Evolutionary conservation across 805 yeast species (phyloP).

Genomic region (Tetrapisispora nanseiensis): DNA sequence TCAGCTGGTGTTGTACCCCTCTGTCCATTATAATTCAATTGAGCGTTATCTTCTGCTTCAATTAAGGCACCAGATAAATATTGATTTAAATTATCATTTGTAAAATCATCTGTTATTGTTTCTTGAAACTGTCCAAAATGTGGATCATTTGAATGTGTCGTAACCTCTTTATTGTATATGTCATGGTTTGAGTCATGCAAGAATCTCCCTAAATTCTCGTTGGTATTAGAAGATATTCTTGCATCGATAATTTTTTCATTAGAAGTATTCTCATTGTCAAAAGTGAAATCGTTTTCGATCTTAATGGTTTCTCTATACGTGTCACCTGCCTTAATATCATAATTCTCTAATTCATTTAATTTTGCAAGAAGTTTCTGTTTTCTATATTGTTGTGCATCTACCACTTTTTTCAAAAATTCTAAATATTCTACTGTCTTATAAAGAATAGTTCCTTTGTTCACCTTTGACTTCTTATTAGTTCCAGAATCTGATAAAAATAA

Average conservation of each 20-base stretch:
- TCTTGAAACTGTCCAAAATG: background rate
- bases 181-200: background rate
- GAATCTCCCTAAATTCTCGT: background rate
- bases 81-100: constrained; percentile 22
- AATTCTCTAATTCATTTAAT: constrained; percentile 28
- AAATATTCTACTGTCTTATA: constrained; percentile 75
- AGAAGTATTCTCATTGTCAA: background rate
- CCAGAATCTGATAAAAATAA: constrained; percentile 37
- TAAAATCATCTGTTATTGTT: background rate
- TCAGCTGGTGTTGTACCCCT: constrained; percentile 17
- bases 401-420: constrained; percentile 50
- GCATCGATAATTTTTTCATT: constrained; percentile 22
- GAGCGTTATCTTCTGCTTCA: constrained; percentile 28
- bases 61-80: constrained; percentile 24
- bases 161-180: background rate
- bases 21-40: constrained; percentile 19
- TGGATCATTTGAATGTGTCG: background rate
- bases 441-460: constrained; percentile 73
- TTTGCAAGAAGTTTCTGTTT: constrained; percentile 33
- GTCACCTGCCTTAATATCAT: background rate
- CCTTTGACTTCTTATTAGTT: constrained; percentile 50
- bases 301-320: background rate
- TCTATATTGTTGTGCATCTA: constrained; percentile 45
- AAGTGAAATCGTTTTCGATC: background rate
- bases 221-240: constrained; percentile 7